Conservation (phyloP, 768 basidiomycete species). For the Ramaria rubella region DNA sequence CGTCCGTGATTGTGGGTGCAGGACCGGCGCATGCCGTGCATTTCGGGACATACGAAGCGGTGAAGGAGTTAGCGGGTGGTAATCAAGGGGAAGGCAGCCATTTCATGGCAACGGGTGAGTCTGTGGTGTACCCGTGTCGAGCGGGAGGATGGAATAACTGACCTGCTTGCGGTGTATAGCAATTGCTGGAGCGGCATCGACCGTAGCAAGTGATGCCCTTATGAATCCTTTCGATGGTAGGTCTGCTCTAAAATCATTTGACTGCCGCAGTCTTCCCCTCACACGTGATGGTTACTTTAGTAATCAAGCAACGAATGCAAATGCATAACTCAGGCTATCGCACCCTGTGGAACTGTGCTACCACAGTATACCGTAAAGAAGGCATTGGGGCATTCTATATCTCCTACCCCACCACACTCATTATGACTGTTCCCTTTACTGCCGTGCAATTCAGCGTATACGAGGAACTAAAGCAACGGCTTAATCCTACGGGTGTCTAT, state of each 20-base stretch:
- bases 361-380: slow-evolving; percentile 76
- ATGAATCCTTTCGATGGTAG: slow-evolving; percentile 99
- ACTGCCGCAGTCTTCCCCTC: slow-evolving; percentile 16
- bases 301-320: slow-evolving; percentile 99
- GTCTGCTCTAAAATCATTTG: slow-evolving; percentile 22
- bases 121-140: not conserved
- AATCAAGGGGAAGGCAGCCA: slow-evolving; percentile 68
- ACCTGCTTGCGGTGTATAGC: slow-evolving; percentile 40
- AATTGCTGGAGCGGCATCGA: slow-evolving; percentile 88
- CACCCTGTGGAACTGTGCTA: slow-evolving; percentile 80
- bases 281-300: slow-evolving; percentile 36
- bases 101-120: slow-evolving; percentile 83
- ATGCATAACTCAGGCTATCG: slow-evolving; percentile 89
- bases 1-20: slow-evolving; percentile 91
- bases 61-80: slow-evolving; percentile 89
- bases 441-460: slow-evolving; percentile 97
- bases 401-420: slow-evolving; percentile 96
- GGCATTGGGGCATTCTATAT: slow-evolving; percentile 92
- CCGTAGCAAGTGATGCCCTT: slow-evolving; percentile 90
- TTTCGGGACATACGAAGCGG: slow-evolving; percentile 91
- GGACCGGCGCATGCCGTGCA: slow-evolving; percentile 98
- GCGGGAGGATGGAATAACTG: not conserved
- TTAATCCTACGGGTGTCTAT: slow-evolving; percentile 84
- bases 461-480: slow-evolving; percentile 78
- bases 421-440: slow-evolving; percentile 95